phyloP scores from a whole-genome alignment of 2,329 filamentous ascomycete genomes.

The Fusarium tricinctum region DNA sequence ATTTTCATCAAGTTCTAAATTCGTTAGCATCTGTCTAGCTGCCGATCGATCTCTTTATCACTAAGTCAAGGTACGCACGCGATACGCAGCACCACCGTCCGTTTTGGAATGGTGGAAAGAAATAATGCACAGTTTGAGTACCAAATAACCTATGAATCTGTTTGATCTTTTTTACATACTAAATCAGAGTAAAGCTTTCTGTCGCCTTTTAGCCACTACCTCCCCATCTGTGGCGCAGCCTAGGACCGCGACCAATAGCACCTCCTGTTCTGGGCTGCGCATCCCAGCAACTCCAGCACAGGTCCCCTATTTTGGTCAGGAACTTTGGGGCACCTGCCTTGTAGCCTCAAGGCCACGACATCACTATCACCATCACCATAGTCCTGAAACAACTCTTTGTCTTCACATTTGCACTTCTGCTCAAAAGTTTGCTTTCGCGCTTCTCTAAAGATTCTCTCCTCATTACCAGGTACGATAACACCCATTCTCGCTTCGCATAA shows the following conservation, averaged over 20 bases:
- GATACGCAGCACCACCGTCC: neutral
- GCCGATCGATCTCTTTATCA: neutral
- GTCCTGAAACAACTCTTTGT: constrained; percentile 26
- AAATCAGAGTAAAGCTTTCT: constrained; percentile 14
- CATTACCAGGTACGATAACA: constrained; percentile 35
- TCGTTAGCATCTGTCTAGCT: neutral
- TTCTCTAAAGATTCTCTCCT: constrained; percentile 6
- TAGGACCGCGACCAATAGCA: neutral
- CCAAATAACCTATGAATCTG: neutral
- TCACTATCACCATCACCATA: constrained; percentile 31
- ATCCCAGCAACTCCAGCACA: constrained; percentile 18
- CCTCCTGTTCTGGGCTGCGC: constrained; percentile 6
- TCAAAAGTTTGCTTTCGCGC: constrained; percentile 1
- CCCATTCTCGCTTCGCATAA: constrained; percentile 12
- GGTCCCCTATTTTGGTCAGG: constrained; percentile 44
- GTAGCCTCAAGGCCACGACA: constrained; percentile 47
- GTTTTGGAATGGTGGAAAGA: neutral
- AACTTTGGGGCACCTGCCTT: constrained; percentile 25
- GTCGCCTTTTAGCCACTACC: constrained; percentile 20
- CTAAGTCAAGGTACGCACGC: neutral
- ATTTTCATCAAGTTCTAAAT: neutral
- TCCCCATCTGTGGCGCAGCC: constrained; percentile 33
- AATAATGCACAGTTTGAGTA: neutral
- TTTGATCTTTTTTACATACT: neutral
- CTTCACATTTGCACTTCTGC: constrained; percentile 1